These are phyloP conservation scores for Trapa bicornis DNA, from an alignment of 345 rosid species.

Conservation along the genomic window DNA sequence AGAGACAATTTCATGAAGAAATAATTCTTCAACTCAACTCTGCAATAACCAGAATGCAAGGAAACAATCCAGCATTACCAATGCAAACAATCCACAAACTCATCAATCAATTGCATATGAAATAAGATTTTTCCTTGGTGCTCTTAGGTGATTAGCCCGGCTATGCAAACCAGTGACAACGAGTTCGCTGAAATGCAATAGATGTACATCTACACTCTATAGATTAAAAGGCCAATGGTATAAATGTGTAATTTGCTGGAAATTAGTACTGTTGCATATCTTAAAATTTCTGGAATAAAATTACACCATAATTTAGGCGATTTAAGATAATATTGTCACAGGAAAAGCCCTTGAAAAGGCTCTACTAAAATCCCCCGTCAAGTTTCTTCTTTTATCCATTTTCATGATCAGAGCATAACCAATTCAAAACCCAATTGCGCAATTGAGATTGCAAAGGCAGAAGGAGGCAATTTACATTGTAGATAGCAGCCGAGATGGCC, in stretches of 20 bases:
- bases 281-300: background rate
- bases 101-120: background rate
- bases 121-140: background rate
- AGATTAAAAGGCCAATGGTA: background rate
- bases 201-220: background rate
- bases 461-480: slow-evolving; percentile 33
- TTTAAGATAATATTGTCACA: background rate
- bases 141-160: background rate
- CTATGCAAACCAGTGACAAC: background rate
- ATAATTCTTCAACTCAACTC: background rate
- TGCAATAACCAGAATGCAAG: background rate
- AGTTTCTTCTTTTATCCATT: background rate
- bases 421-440: background rate
- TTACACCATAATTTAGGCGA: background rate
- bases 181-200: too few relatives aligned
- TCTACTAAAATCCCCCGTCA: background rate
- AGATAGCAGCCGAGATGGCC: slow-evolving; percentile 70
- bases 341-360: background rate
- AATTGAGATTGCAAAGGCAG: background rate
- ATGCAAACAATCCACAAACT: background rate
- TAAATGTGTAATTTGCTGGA: too few relatives aligned
- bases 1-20: background rate
- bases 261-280: too few relatives aligned
- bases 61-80: background rate
- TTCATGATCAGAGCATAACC: background rate